Percentiles rank a stretch among this genome's conserved stretches.
Evolutionary conservation across 2,329 filamentous ascomycete species (phyloP).

Genomic region (Pezicula radicicola): DNA sequence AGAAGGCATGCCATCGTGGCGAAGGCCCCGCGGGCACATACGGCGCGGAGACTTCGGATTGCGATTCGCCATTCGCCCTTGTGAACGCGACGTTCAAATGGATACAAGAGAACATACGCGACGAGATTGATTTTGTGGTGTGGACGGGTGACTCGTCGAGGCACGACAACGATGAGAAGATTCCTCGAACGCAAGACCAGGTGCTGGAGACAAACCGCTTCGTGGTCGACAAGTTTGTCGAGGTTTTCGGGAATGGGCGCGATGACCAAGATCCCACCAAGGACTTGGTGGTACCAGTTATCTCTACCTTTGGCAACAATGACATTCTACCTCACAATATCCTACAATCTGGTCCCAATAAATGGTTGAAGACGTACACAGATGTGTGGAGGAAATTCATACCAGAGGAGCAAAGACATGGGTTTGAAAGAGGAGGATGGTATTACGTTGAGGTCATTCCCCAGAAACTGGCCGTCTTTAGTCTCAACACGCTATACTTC

Average conservation of each 20-base stretch:
- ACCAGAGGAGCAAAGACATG: slow-evolving; percentile 86
- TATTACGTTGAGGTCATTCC: slow-evolving; percentile 93
- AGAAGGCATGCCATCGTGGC: slow-evolving; percentile 74
- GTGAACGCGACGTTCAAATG: slow-evolving; percentile 88
- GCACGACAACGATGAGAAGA: slow-evolving; percentile 81
- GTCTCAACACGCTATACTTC: slow-evolving; percentile 94
- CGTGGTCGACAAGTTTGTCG: slow-evolving; percentile 72
- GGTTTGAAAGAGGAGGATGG: slow-evolving; percentile 91
- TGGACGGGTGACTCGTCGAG: slow-evolving; percentile 91
- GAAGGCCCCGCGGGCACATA: slow-evolving; percentile 75
- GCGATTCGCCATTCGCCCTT: slow-evolving; percentile 78
- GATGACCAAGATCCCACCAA: slow-evolving; percentile 47
- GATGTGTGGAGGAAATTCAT: slow-evolving; percentile 85
- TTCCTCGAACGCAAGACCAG: slow-evolving; percentile 72
- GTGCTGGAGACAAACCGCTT: slow-evolving; percentile 76
- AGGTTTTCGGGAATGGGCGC: slow-evolving; percentile 59
- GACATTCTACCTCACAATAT: slow-evolving; percentile 98
- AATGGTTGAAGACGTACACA: slow-evolving; percentile 75
- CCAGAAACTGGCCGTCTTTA: slow-evolving; percentile 80
- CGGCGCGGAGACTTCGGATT: slow-evolving; percentile 83
- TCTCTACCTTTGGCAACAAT: slow-evolving; percentile 95
- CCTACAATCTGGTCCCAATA: slow-evolving; percentile 79
- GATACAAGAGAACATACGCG: slow-evolving; percentile 75
- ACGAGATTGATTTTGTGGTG: slow-evolving; percentile 82
- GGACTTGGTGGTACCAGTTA: slow-evolving; percentile 70